These are phyloP conservation scores for Solanum chmielewskii DNA, from an alignment of 257 asterid species.

Conservation along the genomic window DNA sequence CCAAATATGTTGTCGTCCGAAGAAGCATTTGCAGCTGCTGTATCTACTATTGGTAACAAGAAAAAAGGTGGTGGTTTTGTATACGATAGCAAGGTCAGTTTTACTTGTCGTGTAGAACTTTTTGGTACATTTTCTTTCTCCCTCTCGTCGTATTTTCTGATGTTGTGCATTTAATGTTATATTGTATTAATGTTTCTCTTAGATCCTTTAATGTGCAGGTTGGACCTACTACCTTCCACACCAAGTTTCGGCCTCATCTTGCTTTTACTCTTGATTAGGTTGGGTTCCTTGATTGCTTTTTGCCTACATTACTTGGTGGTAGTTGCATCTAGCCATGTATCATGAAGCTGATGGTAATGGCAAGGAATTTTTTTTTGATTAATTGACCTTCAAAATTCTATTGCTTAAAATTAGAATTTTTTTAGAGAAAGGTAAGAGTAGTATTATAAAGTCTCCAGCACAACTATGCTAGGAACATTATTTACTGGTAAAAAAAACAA, in stretches of 20 bases:
- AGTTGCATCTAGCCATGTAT: not conserved
- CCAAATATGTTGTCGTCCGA: no score
- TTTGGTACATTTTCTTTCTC: not conserved
- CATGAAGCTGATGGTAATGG: not conserved
- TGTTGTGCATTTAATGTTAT: not conserved
- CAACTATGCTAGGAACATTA: not conserved
- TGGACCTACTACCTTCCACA: slow-evolving; percentile 60
- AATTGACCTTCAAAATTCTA: not conserved
- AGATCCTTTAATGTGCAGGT: slow-evolving; percentile 34
- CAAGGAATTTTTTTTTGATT: not conserved
- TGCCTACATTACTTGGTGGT: not conserved
- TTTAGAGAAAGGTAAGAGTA: not conserved
- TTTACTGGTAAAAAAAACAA: not conserved
- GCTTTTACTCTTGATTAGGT: slow-evolving; percentile 43
- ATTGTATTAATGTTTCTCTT: not conserved
- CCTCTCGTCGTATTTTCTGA: not conserved
- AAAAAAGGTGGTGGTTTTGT: no score
- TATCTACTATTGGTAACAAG: no score
- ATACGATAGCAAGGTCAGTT: not conserved
- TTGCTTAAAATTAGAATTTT: not conserved
- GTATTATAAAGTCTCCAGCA: not conserved
- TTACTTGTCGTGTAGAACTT: not conserved
- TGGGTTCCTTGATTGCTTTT: not conserved
- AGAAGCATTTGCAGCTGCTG: no score
- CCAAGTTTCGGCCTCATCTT: slow-evolving; percentile 69